These are phyloP conservation scores for Mucor mucedo DNA, from an alignment of 371 early-diverging fungal species.

Conservation along the genomic window DNA sequence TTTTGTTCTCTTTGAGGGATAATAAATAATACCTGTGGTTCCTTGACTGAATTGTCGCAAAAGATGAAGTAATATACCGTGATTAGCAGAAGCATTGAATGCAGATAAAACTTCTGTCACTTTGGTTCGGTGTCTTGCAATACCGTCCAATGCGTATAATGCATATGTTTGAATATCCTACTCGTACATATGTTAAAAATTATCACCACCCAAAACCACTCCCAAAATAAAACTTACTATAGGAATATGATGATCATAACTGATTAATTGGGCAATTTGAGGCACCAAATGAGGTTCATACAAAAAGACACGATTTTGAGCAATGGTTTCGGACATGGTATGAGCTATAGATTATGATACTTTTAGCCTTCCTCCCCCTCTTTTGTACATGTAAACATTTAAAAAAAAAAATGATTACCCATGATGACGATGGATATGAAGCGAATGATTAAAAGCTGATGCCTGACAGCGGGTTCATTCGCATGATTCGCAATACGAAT, in stretches of 20 bases:
- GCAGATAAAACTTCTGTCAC: slow-evolving; percentile 82
- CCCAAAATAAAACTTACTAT: slow-evolving; percentile 10
- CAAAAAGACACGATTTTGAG: slow-evolving; percentile 78
- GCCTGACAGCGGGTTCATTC: slow-evolving; percentile 45
- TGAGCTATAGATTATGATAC: slow-evolving; percentile 38
- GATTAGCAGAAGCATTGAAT: slow-evolving; percentile 91
- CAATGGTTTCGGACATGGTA: slow-evolving; percentile 70
- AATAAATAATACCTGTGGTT: slow-evolving; percentile 6
- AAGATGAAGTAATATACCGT: slow-evolving; percentile 87
- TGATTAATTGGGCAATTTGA: slow-evolving; percentile 77
- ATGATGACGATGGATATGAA: slow-evolving; percentile 81
- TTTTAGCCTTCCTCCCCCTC: too few species aligned
- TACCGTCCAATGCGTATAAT: slow-evolving; percentile 80
- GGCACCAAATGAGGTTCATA: slow-evolving; percentile 89
- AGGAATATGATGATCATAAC: slow-evolving; percentile 59
- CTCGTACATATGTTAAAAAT: slow-evolving; percentile 23
- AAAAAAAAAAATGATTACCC: slow-evolving; percentile 47
- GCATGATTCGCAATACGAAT: slow-evolving; percentile 74
- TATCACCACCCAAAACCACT: background rate
- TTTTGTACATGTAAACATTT: too few species aligned
- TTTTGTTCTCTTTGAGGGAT: slow-evolving; percentile 36
- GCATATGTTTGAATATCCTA: slow-evolving; percentile 80
- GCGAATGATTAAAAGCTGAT: slow-evolving; percentile 70
- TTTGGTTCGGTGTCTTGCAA: slow-evolving; percentile 78
- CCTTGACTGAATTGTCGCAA: slow-evolving; percentile 56